Base-by-base conservation (phyloP, 768 basidiomycete genomes). In the Boletus sensibilis region DNA sequence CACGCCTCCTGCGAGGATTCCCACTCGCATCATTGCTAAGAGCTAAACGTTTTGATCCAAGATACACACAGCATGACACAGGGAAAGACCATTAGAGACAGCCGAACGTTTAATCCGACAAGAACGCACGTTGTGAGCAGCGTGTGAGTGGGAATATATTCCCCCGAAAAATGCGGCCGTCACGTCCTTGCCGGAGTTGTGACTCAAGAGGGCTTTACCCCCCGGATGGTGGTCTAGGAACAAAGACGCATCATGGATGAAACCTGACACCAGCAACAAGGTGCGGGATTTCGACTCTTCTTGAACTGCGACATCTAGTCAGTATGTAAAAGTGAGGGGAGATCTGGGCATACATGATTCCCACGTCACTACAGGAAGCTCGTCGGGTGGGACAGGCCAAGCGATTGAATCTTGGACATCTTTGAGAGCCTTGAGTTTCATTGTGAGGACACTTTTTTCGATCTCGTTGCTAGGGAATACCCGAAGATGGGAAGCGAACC, bases 381-480 rank as follows among this genome's bases (percentile, higher is more conserved):
- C 75, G 50, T 81, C 81, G 37, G 75, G 69, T 52, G 73, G 73
- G 52, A 65, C 67, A 52, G 86, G 90, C 90, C 89, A 92, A 56
- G 60, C 61, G 55, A 90, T 65, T 3, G 74, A 72, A 55, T 89
- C 87, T 64, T 90, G 87, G 13, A 83, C 67, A 47, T 75, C 70
- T 59, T 86, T 83, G 45, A 94, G 76, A 63, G 78, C 75, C 70
- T 92, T 93, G 58, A 94, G 76, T 71, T 88, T 81, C 92, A 96
- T 94, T 6, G 88, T 83, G 61, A 91, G 77, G 34, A 83, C 82
- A 13, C 93, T 86, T 71, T 94, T 94, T 55, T 79, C 77, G 63
- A 97, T 87, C 71, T 95, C 94, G 72, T 93, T 92, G 68, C 86
- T 85, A 50, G 92, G 92, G 75, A 97, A 97, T 37, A 83, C 79